These are phyloP conservation scores for Teunomyces tritomae DNA, from an alignment of 805 yeast species.

Conservation along the genomic window DNA sequence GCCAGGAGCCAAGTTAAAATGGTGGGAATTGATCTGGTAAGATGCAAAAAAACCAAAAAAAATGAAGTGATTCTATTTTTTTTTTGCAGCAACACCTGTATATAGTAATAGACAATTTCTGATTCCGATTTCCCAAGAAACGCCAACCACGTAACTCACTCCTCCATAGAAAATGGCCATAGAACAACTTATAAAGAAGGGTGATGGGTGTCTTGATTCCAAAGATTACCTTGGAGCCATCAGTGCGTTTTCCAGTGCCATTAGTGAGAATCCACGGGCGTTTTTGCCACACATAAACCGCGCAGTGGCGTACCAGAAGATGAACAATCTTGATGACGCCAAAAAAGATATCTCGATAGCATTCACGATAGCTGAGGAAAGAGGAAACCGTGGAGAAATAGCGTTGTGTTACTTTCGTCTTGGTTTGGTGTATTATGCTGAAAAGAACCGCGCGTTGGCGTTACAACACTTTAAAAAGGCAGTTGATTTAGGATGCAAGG, in stretches of 20 bases:
- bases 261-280: slow-evolving; percentile 44
- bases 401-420: slow-evolving; percentile 48
- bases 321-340: slow-evolving; percentile 47
- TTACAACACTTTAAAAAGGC: slow-evolving; percentile 43
- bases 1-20: slow-evolving; percentile 6
- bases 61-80: too few relatives aligned
- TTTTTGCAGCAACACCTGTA: slow-evolving; percentile 2
- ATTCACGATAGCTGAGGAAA: slow-evolving; percentile 40
- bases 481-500: slow-evolving; percentile 39
- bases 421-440: slow-evolving; percentile 44
- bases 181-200: slow-evolving; percentile 32
- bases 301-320: slow-evolving; percentile 48
- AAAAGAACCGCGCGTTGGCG: slow-evolving; percentile 43
- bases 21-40: slow-evolving; percentile 20
- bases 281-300: slow-evolving; percentile 48
- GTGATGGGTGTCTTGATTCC: slow-evolving; percentile 27
- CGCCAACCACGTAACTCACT: background rate
- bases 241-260: slow-evolving; percentile 33
- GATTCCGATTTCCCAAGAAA: background rate
- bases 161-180: slow-evolving; percentile 28
- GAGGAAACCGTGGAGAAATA: slow-evolving; percentile 47
- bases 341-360: slow-evolving; percentile 46
- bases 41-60: too few relatives aligned
- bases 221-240: slow-evolving; percentile 47
- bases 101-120: background rate